Conservation (phyloP, 768 basidiomycete species). For the Suillus weaverae region DNA sequence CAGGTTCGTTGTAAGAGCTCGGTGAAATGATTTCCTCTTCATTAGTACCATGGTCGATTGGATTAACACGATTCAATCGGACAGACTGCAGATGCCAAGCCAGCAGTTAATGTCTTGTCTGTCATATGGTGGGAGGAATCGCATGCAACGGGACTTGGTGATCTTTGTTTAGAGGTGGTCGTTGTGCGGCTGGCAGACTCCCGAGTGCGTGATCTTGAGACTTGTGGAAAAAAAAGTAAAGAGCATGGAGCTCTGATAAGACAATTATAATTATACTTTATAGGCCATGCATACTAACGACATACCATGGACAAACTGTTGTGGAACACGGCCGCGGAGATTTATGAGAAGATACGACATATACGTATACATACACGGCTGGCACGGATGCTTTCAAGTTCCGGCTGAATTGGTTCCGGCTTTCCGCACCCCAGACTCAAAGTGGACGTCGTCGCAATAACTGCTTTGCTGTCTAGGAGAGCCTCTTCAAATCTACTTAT, state of each 20-base stretch:
- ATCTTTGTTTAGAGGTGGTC: neutral
- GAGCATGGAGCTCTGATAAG: neutral
- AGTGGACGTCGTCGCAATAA: neutral
- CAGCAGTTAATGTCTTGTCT: neutral
- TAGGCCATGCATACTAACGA: too few relatives aligned
- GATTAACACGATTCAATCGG: too few relatives aligned
- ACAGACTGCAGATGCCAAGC: neutral
- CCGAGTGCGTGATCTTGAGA: neutral
- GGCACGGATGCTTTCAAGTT: neutral
- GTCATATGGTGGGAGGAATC: neutral
- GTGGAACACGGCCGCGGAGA: too few relatives aligned
- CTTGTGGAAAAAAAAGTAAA: neutral
- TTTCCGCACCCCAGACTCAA: neutral
- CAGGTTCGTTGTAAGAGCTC: neutral
- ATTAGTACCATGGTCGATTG: neutral
- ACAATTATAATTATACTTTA: neutral
- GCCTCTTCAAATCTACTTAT: conserved; percentile 7
- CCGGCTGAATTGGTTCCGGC: neutral
- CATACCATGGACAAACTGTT: too few relatives aligned
- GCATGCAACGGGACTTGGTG: neutral
- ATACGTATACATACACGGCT: too few relatives aligned
- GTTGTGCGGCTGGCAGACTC: neutral
- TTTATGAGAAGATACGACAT: too few relatives aligned
- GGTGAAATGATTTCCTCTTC: neutral
- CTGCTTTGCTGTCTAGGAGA: neutral